phyloP scores from a whole-genome alignment of 345 rosid species.

The Citrus hindsii region DNA sequence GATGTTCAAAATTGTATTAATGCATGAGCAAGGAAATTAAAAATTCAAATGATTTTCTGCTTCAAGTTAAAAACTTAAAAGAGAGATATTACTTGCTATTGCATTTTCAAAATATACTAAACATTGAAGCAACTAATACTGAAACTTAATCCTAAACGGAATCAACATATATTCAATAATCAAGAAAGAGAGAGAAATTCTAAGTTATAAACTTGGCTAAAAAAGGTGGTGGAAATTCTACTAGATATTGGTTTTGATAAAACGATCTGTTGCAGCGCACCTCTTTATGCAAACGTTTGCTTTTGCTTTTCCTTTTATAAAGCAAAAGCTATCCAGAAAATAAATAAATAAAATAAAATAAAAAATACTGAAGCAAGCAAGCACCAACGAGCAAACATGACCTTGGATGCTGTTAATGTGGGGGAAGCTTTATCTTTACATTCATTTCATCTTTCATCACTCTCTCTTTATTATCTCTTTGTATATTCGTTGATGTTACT shows the following conservation, averaged over 20 bases:
- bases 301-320: conserved; percentile 46
- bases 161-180: no score
- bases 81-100: no score
- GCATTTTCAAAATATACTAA: no score
- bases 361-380: conserved; percentile 7
- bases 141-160: no score
- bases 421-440: conserved; percentile 23
- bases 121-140: no score
- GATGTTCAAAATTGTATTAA: not conserved
- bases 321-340: conserved; percentile 37
- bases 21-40: not conserved
- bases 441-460: conserved; percentile 4
- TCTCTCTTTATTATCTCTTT: not conserved
- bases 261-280: conserved; percentile 1
- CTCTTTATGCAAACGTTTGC: conserved; percentile 33
- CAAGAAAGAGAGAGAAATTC: no score
- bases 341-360: conserved; percentile 6
- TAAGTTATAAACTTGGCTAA: conserved; percentile 9
- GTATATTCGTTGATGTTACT: not conserved
- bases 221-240: conserved; percentile 26
- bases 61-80: no score
- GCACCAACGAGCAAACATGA: conserved; percentile 8
- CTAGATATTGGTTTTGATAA: conserved; percentile 16
- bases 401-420: conserved; percentile 40
- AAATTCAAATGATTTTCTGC: not conserved